Base-by-base conservation (phyloP, 495 filamentous ascomycete genomes). In the Daldinia vernicosa region DNA sequence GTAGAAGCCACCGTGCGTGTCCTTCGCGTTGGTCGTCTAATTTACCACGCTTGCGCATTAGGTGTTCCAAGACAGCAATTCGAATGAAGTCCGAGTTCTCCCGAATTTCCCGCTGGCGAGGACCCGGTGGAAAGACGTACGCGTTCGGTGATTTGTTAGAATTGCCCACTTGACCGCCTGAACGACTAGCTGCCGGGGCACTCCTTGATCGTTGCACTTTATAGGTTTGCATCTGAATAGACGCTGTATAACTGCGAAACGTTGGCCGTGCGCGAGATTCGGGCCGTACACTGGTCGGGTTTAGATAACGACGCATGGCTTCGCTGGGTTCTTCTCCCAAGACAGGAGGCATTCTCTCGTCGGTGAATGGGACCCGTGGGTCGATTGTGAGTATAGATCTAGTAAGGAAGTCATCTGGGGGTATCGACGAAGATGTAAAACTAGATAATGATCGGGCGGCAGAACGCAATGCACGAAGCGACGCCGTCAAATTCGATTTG, bases 41-140 rank as follows among this genome's bases (percentile, higher is more conserved):
- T 80, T 99, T 98, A 50, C 95, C 95, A 50, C 85, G 86, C 72
- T 93, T 90, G 32, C 94, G 90, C 95, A 99, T 99, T 65, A 95
- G 92, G 91, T 97, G 97, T 80, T 99, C 95, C 74, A 98, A 85
- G 60, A 98, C 95, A 28, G 96, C 92, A 74, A 98, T 90, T 30
- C 95, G 89, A 56, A 99, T 89, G 80, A 98, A 99, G 71, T 98
- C 91, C 26, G 91, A 88, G 76, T 99, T 99, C 77, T 99, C 95
- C 39, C 95, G 88, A 70, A 93, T 88, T 77, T 98, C 95, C 14
- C 95, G 89, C 76, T 94, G 94, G 14, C 93, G 90, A 11, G 91
- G 80, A 0, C 82, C 82, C 5, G 80, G 81, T 40, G 83, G 74
- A 47, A 74, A 67, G 22, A 76, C 55, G 11, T 33, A 58, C 15